Evolutionary conservation across 2,329 filamentous ascomycete genomes (phyloP).

Genomic region (Aspergillus clavatus): DNA sequence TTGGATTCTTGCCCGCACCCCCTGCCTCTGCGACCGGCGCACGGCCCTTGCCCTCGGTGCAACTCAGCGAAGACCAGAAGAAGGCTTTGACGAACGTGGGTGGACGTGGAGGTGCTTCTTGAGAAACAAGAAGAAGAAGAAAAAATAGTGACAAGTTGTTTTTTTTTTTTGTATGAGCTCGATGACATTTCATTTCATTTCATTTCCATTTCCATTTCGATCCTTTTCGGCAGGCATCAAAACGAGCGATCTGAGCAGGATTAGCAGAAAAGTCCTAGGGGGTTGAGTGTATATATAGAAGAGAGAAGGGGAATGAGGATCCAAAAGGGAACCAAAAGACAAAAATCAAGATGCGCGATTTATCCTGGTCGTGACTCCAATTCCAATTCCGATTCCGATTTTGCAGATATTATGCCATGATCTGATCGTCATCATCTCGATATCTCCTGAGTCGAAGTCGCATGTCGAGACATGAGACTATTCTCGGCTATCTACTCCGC

Average conservation of each 20-base stretch:
- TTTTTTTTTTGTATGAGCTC: neutral
- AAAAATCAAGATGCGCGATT: neutral
- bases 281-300: conserved; percentile 4
- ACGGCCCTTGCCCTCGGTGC: conserved; percentile 41
- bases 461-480: no score
- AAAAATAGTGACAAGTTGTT: no score
- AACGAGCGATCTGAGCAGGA: neutral
- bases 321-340: no score
- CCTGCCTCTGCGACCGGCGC: conserved; percentile 16
- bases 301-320: no score
- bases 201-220: no score
- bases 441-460: no score
- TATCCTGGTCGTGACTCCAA: no score
- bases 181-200: neutral
- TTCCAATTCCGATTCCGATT: no score
- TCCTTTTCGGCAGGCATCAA: no score
- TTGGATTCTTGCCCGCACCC: conserved; percentile 55
- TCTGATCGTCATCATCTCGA: no score
- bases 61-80: conserved; percentile 45
- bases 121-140: conserved; percentile 4
- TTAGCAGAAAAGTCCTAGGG: neutral
- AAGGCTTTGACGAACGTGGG: conserved; percentile 50
- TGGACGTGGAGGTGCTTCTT: conserved; percentile 44
- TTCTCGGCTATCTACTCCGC: no score
- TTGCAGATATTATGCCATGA: no score